Conservation (phyloP, 1,284 basidiomycete genomes). For the Cryptococcus amylolentus region DNA sequence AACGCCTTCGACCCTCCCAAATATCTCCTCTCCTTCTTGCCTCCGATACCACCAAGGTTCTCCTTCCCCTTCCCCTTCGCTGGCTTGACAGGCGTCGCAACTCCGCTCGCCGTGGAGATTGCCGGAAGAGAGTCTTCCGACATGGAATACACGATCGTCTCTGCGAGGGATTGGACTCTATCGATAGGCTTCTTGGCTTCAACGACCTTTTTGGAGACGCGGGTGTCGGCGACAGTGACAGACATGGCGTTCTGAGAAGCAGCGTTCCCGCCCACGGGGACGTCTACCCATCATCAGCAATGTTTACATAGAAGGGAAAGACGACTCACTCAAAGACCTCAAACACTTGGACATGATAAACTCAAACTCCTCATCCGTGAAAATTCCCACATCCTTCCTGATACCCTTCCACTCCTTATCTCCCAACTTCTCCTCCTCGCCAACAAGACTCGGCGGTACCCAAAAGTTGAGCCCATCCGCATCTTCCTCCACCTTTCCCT, state of each 20-base stretch:
- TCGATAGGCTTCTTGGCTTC: constrained; percentile 74
- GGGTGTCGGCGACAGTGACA: constrained; percentile 53
- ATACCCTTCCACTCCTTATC: constrained; percentile 70
- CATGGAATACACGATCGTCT: constrained; percentile 88
- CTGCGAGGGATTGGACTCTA: constrained; percentile 73
- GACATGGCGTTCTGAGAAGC: constrained; percentile 43
- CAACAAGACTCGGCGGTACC: constrained; percentile 32
- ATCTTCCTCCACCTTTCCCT: constrained; percentile 40
- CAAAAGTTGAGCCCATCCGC: constrained; percentile 58
- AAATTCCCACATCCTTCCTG: constrained; percentile 79
- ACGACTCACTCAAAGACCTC: constrained; percentile 68
- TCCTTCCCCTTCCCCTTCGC: constrained; percentile 41
- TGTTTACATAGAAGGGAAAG: neutral
- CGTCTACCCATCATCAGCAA: constrained; percentile 52
- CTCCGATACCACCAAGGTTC: constrained; percentile 41
- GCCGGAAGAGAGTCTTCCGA: constrained; percentile 63
- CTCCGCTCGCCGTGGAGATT: constrained; percentile 45
- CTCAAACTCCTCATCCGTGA: constrained; percentile 80
- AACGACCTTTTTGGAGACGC: constrained; percentile 61
- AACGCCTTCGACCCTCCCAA: constrained; percentile 85
- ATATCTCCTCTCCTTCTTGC: constrained; percentile 52
- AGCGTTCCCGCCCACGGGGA: constrained; percentile 40
- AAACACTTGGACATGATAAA: constrained; percentile 82
- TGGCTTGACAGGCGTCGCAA: constrained; percentile 50
- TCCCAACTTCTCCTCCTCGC: constrained; percentile 60